Percentiles rank a stretch among this genome's conserved stretches.
These are phyloP conservation scores for Geum urbanum DNA, from an alignment of 306 rosid genomes.

Conservation along the genomic window DNA sequence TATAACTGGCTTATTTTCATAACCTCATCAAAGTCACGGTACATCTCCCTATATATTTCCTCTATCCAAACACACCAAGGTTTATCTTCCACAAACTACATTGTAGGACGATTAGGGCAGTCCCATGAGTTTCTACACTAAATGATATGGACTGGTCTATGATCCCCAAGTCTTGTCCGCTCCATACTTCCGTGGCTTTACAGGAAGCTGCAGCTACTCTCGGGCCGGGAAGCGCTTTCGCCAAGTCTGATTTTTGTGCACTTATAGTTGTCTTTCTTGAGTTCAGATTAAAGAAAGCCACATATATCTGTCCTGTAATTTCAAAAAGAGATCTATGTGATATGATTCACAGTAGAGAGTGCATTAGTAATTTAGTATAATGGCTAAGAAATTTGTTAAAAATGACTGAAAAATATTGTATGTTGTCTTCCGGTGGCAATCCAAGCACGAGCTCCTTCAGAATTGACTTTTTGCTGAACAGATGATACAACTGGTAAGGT, in stretches of 20 bases:
- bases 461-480: constrained; percentile 42
- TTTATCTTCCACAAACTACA: constrained; percentile 24
- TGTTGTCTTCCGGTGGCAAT: constrained; percentile 75
- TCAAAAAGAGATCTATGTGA: background rate
- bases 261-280: constrained; percentile 33
- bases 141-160: constrained; percentile 33
- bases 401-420: constrained; percentile 6
- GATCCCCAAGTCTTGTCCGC: constrained; percentile 36
- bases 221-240: constrained; percentile 36
- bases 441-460: constrained; percentile 70
- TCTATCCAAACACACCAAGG: too few relatives aligned
- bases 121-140: constrained; percentile 48
- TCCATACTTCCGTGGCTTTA: constrained; percentile 60
- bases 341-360: background rate
- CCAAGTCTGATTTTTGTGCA: constrained; percentile 45
- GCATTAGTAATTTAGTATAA: too few relatives aligned
- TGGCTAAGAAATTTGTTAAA: constrained; percentile 1
- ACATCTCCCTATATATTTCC: background rate
- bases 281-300: constrained; percentile 71
- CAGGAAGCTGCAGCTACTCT: constrained; percentile 33
- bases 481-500: constrained; percentile 25
- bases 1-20: background rate
- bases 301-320: constrained; percentile 55
- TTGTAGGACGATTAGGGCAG: constrained; percentile 52
- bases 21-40: background rate